Percentiles rank a stretch among this genome's conserved stretches.
Conservation (phyloP, 768 basidiomycete species). For the Artomyces pyxidatus region DNA sequence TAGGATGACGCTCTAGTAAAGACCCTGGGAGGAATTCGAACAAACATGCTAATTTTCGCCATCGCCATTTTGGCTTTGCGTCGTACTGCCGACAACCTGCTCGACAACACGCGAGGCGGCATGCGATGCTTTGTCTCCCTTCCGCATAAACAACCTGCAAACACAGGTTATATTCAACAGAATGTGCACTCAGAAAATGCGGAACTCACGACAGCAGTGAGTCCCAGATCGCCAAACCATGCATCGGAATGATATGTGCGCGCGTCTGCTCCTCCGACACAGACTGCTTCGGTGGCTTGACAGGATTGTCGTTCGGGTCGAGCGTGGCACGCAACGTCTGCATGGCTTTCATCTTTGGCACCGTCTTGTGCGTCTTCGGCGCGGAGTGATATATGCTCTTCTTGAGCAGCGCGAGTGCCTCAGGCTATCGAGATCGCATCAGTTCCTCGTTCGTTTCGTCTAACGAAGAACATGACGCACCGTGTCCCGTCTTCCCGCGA, state of each 20-base stretch:
- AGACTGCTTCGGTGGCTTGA: constrained; percentile 41
- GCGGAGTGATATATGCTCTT: constrained; percentile 50
- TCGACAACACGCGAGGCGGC: constrained; percentile 20
- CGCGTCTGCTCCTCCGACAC: constrained; percentile 47
- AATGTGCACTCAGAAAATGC: background rate
- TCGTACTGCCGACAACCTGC: too few relatives aligned
- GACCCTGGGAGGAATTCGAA: too few relatives aligned
- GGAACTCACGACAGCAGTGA: constrained; percentile 36
- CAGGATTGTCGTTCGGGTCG: constrained; percentile 40
- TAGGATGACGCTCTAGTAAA: too few relatives aligned
- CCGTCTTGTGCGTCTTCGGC: constrained; percentile 42
- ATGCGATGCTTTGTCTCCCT: background rate
- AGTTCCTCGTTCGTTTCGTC: background rate
- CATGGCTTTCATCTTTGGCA: constrained; percentile 37
- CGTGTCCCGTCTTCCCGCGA: constrained; percentile 64
- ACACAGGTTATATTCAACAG: too few relatives aligned
- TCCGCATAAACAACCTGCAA: background rate
- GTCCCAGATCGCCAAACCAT: constrained; percentile 52
- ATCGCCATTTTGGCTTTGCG: too few relatives aligned
- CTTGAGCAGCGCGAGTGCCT: constrained; percentile 46
- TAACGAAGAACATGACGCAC: constrained; percentile 24
- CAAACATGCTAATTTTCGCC: too few relatives aligned
- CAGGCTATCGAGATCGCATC: constrained; percentile 28
- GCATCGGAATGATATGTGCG: constrained; percentile 34
- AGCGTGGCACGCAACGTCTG: constrained; percentile 43